phyloP scores from a whole-genome alignment of 2,329 filamentous ascomycete genomes.

The Ophiocordyceps australis region DNA sequence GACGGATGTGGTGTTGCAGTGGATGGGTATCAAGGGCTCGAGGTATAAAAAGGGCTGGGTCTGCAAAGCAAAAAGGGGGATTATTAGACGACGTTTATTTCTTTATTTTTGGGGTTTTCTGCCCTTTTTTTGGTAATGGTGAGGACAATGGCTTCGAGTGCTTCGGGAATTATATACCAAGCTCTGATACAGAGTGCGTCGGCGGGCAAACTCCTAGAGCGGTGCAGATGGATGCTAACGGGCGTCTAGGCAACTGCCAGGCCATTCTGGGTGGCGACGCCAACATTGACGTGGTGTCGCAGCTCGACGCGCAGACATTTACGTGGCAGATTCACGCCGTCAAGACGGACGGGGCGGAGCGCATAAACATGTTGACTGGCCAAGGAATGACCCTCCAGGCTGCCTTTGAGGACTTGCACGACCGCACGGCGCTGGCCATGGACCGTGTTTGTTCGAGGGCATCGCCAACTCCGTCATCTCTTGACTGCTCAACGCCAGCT shows the following conservation, averaged over 20 bases:
- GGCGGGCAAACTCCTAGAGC: background rate
- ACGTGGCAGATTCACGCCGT: conserved; percentile 9
- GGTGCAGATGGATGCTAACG: background rate
- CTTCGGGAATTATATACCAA: conserved; percentile 2
- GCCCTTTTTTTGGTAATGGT: no score
- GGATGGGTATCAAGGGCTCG: no score
- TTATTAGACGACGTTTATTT: no score
- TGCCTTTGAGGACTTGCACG: conserved; percentile 18
- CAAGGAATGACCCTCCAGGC: conserved; percentile 12
- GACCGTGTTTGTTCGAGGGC: no score
- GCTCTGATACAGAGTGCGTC: conserved; percentile 3
- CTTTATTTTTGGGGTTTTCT: no score
- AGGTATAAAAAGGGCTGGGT: no score
- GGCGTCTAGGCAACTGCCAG: conserved; percentile 9
- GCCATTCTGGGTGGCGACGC: conserved; percentile 7
- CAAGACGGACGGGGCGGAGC: conserved; percentile 8
- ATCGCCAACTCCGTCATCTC: no score
- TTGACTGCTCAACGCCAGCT: no score
- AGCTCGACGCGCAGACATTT: conserved; percentile 6
- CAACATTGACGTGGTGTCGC: conserved; percentile 8
- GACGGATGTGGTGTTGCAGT: no score
- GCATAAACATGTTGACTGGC: conserved; percentile 9
- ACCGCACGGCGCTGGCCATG: conserved; percentile 18
- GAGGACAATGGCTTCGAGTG: no score
- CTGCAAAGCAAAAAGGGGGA: no score